A percentile compares a stretch with the other conserved stretches of the same genome.
Conservation (phyloP, 2,329 filamentous ascomycete species). For the Aspergillus sp. region DNA sequence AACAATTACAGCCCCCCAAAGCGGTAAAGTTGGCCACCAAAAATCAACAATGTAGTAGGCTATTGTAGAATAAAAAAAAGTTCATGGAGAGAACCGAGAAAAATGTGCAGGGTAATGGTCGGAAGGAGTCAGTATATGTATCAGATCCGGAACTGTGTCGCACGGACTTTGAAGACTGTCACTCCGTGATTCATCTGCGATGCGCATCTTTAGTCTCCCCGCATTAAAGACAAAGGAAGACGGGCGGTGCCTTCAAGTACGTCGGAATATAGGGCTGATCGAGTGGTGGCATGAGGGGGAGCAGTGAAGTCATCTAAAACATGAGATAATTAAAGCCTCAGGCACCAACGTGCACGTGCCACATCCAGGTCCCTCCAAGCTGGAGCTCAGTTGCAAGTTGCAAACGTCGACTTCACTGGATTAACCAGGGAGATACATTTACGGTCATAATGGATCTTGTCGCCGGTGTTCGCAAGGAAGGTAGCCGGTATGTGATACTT, state of each 20-base stretch:
- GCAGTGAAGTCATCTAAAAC: slow-evolving; percentile 21
- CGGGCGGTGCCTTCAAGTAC: not conserved
- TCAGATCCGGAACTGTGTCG: slow-evolving; percentile 17
- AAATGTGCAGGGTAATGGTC: not conserved
- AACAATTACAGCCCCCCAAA: not conserved
- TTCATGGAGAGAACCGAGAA: not conserved
- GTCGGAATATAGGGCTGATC: not conserved
- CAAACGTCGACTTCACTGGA: not conserved
- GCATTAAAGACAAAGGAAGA: not conserved
- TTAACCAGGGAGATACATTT: slow-evolving; percentile 3
- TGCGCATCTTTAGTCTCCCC: slow-evolving; percentile 7
- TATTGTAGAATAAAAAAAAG: not conserved
- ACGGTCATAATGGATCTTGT: slow-evolving; percentile 77
- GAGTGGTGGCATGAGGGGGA: not conserved
- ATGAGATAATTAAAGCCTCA: slow-evolving; percentile 15
- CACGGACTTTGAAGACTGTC: slow-evolving; percentile 10
- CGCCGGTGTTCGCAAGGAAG: slow-evolving; percentile 88
- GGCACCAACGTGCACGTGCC: slow-evolving; percentile 23
- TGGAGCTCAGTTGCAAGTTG: not conserved
- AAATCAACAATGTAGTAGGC: not conserved
- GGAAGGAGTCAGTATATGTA: slow-evolving; percentile 15
- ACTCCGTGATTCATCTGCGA: slow-evolving; percentile 4
- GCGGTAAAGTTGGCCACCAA: not conserved
- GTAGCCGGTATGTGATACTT: slow-evolving; percentile 57
- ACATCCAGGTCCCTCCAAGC: slow-evolving; percentile 1